Base-by-base conservation (phyloP, 352 stramenopile species). In the Salisapilia sapeloensis region DNA sequence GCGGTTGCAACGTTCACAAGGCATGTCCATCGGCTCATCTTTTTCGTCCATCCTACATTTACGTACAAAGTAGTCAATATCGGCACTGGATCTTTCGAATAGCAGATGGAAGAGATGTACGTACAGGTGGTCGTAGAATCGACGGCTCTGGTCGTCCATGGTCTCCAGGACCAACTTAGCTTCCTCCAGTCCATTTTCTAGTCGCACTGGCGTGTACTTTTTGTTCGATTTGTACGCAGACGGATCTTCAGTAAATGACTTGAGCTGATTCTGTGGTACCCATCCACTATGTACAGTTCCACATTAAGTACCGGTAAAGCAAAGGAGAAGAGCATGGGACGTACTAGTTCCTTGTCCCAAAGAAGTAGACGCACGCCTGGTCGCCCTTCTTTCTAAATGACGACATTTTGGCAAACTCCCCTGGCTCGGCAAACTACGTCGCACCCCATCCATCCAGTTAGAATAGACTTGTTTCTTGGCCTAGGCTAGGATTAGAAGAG, bases 301-400 rank as follows among this genome's bases (percentile, higher is more conserved):
- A 36, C 35, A 2, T 16, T 12, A 24, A 38, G 3, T 6, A 26
- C 7, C 4, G 9, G 26, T 17, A 17, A 19, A 1, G 13, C 28
- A 13, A 18, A 21, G 6, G 19, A 26, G 25, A 19, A 16, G 1
- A 2, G n/a, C 2, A 24, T 29, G 12, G 0, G 3, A 76, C 70
- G 48, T 65, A 90, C 74, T 85, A 90, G 50, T 90, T 90, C 15
- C 70, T 61, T 13, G 67, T 81, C 23, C 74, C 74, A 27, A 86
- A 90, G 43, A 90, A 90, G 32, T 86, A 90, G 19, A 90, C 74
- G 19, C 74, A 90, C 1, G 67, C 49, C 42, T 82, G 65, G 6
- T 63, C 66, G 32, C 79, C 79, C 42, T 84, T 85, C 15, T 47
- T 52, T 14, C 74, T 67, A 54, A 85, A 61, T 15, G 61, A 53